Evolutionary conservation across 2,329 filamentous ascomycete species (phyloP).

Genomic region (Xylariaceae sp.): DNA sequence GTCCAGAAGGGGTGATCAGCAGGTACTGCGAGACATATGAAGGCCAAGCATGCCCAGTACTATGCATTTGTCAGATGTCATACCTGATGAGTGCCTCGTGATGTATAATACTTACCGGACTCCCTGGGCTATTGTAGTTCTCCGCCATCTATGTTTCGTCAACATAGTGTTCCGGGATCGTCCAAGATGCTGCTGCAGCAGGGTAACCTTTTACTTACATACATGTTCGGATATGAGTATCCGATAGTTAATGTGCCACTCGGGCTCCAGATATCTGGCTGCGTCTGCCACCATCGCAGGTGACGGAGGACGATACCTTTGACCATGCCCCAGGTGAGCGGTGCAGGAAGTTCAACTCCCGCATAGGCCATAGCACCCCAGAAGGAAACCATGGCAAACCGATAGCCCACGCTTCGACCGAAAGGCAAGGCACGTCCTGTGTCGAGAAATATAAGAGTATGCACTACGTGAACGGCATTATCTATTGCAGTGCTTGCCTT

Average conservation of each 20-base stretch:
- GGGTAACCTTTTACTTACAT: slow-evolving; percentile 36
- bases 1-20: slow-evolving; percentile 70
- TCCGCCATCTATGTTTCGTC: slow-evolving; percentile 55
- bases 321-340: slow-evolving; percentile 71
- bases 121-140: slow-evolving; percentile 76
- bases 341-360: slow-evolving; percentile 64
- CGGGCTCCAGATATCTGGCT: slow-evolving; percentile 67
- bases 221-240: slow-evolving; percentile 75
- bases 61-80: slow-evolving; percentile 31
- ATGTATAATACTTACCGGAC: slow-evolving; percentile 41
- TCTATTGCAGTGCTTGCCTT: slow-evolving; percentile 36
- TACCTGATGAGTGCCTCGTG: background rate
- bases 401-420: slow-evolving; percentile 70
- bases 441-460: slow-evolving; percentile 1
- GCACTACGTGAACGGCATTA: background rate
- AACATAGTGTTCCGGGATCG: background rate
- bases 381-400: slow-evolving; percentile 82
- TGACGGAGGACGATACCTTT: slow-evolving; percentile 71
- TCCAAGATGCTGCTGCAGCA: background rate
- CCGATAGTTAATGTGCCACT: slow-evolving; percentile 71
- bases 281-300: slow-evolving; percentile 73
- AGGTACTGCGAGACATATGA: slow-evolving; percentile 66
- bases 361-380: slow-evolving; percentile 75
- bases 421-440: slow-evolving; percentile 64
- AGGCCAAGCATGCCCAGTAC: slow-evolving; percentile 76